Base-by-base conservation (phyloP, 2,329 filamentous ascomycete species). In the Neonectria punicea region DNA sequence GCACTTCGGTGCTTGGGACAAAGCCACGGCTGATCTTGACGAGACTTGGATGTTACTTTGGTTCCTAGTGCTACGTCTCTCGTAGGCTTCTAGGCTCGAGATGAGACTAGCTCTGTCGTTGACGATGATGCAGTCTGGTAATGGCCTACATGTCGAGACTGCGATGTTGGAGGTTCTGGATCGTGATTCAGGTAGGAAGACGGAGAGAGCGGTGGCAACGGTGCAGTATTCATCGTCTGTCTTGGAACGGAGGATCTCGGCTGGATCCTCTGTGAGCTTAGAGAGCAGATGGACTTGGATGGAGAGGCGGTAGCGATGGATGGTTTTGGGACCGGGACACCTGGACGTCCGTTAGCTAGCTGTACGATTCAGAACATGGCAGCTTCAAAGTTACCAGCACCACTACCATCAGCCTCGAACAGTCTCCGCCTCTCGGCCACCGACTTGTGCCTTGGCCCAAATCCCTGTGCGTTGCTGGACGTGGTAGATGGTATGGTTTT, bases 401-500 rank as follows among this genome's bases (percentile, higher is more conserved):
- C 32, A 28, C 58, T 56, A 5, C 25, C 47, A 36, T 47, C 50
- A 8, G 30, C 22, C 47, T 74, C 72, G 28, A 74, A 74, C 20
- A 73, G 55, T 53, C 34, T 72, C 32, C 70, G 67, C 47, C 71
- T 73, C 43, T 74, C 71, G 4, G 72, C 72, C 11, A 74, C 71
- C 6, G 71, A 74, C 16, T 66, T 73, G 14, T 66, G 72, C 30
- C 67, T 67, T 25, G 58, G 49, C n/a, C 53, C 65, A 18, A 30
- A 36, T 30, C 41, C 44, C 32, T 14, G 14, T 39, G 46, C 41
- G 11, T 58, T 68, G 11, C 18, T 55, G 28, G 53, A 41, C 4
- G 25, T 39, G 13, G 44, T 16, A 22, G 62, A 57, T n/a, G 54
- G 32, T 18, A 58, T 63, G 18, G 63, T 10, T 20, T 54, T 61